Percentiles rank a stretch among this genome's conserved stretches.
phyloP scores from a whole-genome alignment of 768 basidiomycete species.

The Lentinula guzmanii region DNA sequence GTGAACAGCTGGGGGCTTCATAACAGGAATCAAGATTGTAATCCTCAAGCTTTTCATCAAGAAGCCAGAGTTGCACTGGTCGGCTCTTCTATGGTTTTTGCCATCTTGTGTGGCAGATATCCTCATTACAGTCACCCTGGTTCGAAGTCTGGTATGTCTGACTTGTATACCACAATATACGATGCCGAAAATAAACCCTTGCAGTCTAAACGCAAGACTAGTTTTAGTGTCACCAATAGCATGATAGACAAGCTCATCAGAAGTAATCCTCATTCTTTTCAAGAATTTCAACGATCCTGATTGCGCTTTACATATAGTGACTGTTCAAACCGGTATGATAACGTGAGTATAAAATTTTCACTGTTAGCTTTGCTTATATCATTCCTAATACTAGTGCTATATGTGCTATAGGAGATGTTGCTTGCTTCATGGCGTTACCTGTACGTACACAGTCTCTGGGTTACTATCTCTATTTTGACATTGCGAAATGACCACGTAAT shows the following conservation, averaged over 20 bases:
- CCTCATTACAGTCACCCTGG: slow-evolving; percentile 5
- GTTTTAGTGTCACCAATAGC: slow-evolving; percentile 1
- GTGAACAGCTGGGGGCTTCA: not conserved
- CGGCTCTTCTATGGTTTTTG: slow-evolving; percentile 7
- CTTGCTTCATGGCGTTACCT: slow-evolving; percentile 35
- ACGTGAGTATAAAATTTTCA: not conserved
- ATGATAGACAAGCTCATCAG: slow-evolving; percentile 7
- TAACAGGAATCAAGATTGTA: not conserved
- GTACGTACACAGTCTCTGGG: no score
- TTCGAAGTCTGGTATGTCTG: slow-evolving; percentile 5
- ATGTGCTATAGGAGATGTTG: slow-evolving; percentile 34
- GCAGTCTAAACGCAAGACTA: slow-evolving; percentile 5
- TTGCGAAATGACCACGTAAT: not conserved
- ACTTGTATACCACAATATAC: not conserved
- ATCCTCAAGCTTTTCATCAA: slow-evolving; percentile 7
- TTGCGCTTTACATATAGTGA: not conserved
- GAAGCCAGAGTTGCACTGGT: slow-evolving; percentile 6
- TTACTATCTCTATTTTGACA: no score
- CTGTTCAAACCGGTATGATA: slow-evolving; percentile 7
- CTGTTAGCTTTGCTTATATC: not conserved
- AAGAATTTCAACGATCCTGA: not conserved
- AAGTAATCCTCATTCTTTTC: not conserved
- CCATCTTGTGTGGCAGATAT: slow-evolving; percentile 6
- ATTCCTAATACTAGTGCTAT: slow-evolving; percentile 20
- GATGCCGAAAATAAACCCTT: not conserved